Conservation (phyloP, 164 flowering plant species). For the Magnolia changhungtana region DNA sequence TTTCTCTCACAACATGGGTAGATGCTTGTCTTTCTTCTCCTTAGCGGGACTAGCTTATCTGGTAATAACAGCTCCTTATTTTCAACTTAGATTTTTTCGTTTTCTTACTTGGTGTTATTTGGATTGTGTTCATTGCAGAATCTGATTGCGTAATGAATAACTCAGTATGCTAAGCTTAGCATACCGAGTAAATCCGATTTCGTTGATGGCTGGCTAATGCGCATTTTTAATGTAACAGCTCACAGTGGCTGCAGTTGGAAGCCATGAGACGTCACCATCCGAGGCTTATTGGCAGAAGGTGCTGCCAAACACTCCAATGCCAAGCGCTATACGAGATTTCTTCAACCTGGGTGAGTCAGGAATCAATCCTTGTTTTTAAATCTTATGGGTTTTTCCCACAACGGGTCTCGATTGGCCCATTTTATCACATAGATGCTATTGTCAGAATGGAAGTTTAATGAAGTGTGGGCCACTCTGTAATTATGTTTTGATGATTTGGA, state of each 20-base stretch:
- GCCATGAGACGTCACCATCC: conserved; percentile 28
- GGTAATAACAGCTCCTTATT: neutral
- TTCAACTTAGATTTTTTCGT: neutral
- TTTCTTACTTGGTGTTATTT: neutral
- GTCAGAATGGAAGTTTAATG: too few species aligned
- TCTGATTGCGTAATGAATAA: too few species aligned
- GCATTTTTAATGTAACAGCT: neutral
- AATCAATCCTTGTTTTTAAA: too few species aligned
- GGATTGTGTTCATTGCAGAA: neutral
- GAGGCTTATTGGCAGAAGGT: conserved; percentile 34
- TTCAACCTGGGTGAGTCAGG: conserved; percentile 19
- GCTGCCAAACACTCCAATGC: conserved; percentile 41
- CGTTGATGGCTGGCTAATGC: too few species aligned
- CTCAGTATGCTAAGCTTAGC: too few species aligned
- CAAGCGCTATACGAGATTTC: conserved; percentile 24
- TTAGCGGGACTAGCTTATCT: neutral
- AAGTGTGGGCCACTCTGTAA: too few species aligned
- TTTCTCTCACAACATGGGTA: neutral
- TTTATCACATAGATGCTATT: too few species aligned
- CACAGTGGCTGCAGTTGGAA: conserved; percentile 22
- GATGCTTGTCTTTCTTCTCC: neutral
- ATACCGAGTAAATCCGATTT: too few species aligned
- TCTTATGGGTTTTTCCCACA: neutral
- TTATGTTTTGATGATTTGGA: too few species aligned
- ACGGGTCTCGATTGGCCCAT: too few species aligned